Percentiles rank a stretch among this genome's conserved stretches.
These are phyloP conservation scores for Laetiporus sulphureus DNA, from an alignment of 1,284 basidiomycete species.

Conservation along the genomic window DNA sequence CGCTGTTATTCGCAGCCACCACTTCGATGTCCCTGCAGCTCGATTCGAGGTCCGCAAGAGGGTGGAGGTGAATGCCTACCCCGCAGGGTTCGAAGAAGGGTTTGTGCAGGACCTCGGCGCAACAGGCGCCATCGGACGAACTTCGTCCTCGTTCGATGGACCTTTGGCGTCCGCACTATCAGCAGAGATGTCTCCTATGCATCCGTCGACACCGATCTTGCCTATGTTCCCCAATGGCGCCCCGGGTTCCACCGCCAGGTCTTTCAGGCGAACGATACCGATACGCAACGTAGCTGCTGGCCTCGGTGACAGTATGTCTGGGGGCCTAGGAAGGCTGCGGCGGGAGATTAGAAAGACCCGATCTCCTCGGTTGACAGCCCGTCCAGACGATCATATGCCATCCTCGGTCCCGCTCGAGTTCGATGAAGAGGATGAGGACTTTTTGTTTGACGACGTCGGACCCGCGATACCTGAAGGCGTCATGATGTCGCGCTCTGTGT, in stretches of 20 bases:
- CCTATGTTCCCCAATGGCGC: conserved; percentile 78
- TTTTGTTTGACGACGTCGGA: conserved; percentile 21
- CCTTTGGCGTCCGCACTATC: conserved; percentile 70
- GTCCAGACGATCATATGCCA: conserved; percentile 8
- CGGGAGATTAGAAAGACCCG: conserved; percentile 47
- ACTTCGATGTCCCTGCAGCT: conserved; percentile 51
- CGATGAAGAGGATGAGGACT: conserved; percentile 67
- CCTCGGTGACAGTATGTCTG: conserved; percentile 54
- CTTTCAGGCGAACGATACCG: conserved; percentile 48
- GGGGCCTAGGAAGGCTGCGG: conserved; percentile 44
- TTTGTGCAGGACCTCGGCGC: conserved; percentile 47
- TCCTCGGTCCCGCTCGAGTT: conserved; percentile 55
- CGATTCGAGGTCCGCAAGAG: conserved; percentile 68
- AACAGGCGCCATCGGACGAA: conserved; percentile 31
- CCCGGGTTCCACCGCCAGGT: conserved; percentile 32
- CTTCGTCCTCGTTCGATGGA: conserved; percentile 65
- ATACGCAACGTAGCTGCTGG: conserved; percentile 42
- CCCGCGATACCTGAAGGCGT: conserved; percentile 11
- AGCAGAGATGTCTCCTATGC: conserved; percentile 50
- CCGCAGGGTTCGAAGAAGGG: conserved; percentile 32
- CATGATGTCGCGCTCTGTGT: conserved; percentile 23
- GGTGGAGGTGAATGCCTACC: conserved; percentile 57
- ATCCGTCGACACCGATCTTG: conserved; percentile 42
- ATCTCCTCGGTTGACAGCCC: conserved; percentile 26
- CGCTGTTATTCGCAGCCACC: conserved; percentile 62